phyloP scores from a whole-genome alignment of 306 rosid species.

The Cicer chorassanicum region DNA sequence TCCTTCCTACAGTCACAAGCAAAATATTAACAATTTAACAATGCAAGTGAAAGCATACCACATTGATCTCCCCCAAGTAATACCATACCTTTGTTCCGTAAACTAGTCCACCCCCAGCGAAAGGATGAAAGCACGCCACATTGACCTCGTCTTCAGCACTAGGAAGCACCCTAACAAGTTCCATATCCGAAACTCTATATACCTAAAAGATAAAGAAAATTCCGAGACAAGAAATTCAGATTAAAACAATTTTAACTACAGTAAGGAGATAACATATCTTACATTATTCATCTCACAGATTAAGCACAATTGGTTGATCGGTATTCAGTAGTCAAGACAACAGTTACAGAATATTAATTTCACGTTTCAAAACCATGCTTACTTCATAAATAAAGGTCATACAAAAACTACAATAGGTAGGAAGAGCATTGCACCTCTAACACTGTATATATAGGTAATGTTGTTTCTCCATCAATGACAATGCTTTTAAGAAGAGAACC shows the following conservation, averaged over 20 bases:
- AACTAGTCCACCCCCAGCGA: slow-evolving; percentile 96
- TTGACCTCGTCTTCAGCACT: slow-evolving; percentile 99
- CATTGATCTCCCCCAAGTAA: slow-evolving; percentile 65
- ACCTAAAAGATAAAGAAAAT: slow-evolving; percentile 63
- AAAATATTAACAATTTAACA: slow-evolving; percentile 27
- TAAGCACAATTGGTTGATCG: slow-evolving; percentile 22
- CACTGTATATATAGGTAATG: slow-evolving; percentile 91
- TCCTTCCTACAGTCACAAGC: slow-evolving; percentile 80
- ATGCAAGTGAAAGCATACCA: slow-evolving; percentile 48
- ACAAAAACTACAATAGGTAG: slow-evolving; percentile 1
- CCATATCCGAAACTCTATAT: slow-evolving; percentile 96
- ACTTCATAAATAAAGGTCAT: slow-evolving; percentile 16
- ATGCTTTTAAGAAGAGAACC: slow-evolving; percentile 76
- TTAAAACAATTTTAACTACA: slow-evolving; percentile 34
- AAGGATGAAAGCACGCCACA: slow-evolving; percentile 98
- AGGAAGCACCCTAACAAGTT: slow-evolving; percentile 96
- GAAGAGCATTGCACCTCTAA: slow-evolving; percentile 72
- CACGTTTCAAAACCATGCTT: slow-evolving; percentile 10
- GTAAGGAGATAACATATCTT: slow-evolving; percentile 16
- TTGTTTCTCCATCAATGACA: slow-evolving; percentile 92
- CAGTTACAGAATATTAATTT: slow-evolving; percentile 16
- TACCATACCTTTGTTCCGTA: slow-evolving; percentile 91
- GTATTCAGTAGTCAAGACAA: slow-evolving; percentile 35
- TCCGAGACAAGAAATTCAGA: slow-evolving; percentile 34
- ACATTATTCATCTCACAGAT: slow-evolving; percentile 18